phyloP scores from a whole-genome alignment of 2,329 filamentous ascomycete genomes.

The Phaeosphaeria sp. region DNA sequence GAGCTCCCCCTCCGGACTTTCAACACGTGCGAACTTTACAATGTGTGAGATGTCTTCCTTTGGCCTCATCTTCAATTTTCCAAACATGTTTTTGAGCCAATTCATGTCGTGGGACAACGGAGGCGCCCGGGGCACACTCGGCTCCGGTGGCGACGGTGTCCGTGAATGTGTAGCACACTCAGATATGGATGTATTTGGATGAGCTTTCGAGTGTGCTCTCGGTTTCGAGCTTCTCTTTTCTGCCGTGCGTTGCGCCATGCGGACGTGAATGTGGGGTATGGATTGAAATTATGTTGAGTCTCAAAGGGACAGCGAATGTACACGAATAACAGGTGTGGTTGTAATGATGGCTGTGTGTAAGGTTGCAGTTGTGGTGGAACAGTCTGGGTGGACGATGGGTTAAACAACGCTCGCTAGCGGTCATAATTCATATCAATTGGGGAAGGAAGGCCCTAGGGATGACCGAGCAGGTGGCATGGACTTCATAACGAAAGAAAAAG shows the following conservation, averaged over 20 bases:
- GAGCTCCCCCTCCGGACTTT: background rate
- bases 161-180: background rate
- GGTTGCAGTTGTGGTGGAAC: background rate
- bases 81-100: background rate
- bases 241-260: background rate
- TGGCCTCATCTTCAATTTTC: background rate
- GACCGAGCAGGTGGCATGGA: background rate
- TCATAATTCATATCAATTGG: background rate
- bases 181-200: background rate
- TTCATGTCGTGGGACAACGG: background rate
- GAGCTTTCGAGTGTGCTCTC: background rate
- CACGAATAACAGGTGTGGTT: background rate
- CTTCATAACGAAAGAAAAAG: background rate
- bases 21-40: background rate
- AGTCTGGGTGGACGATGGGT: background rate
- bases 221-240: background rate
- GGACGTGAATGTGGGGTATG: background rate
- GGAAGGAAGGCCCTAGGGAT: background rate
- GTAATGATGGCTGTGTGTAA: background rate
- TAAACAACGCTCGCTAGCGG: background rate
- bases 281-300: background rate
- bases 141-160: background rate
- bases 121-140: background rate
- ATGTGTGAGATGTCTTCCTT: background rate
- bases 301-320: background rate